A percentile compares a stretch with the other conserved stretches of the same genome.
These are phyloP conservation scores for Pisolithus orientalis DNA, from an alignment of 768 basidiomycete genomes.

Conservation along the genomic window DNA sequence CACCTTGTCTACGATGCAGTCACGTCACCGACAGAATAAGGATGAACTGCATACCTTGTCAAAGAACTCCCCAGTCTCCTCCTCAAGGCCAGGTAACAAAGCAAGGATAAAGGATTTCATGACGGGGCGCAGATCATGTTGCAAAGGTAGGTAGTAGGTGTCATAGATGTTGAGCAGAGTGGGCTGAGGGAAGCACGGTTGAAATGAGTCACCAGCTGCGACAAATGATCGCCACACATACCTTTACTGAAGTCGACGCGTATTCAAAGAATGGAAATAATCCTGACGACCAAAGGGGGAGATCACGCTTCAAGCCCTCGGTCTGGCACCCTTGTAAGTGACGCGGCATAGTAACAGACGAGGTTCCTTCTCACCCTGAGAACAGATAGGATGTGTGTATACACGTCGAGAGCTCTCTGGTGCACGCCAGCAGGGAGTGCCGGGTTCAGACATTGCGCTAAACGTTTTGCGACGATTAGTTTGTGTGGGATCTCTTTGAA, in stretches of 20 bases:
- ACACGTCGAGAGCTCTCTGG: constrained; percentile 93
- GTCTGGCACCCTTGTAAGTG: constrained; percentile 39
- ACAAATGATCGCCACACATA: constrained; percentile 24
- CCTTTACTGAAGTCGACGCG: constrained; percentile 97
- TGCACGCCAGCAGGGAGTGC: constrained; percentile 95
- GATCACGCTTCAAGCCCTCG: constrained; percentile 81
- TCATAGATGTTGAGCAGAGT: constrained; percentile 89
- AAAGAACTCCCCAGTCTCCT: constrained; percentile 96
- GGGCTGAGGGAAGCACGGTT: constrained; percentile 43
- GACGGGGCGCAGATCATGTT: constrained; percentile 72
- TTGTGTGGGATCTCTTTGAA: constrained; percentile 97
- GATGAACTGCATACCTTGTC: constrained; percentile 53
- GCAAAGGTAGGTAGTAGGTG: constrained; percentile 84
- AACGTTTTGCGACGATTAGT: constrained; percentile 87
- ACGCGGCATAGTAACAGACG: not conserved
- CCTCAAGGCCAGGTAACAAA: constrained; percentile 90
- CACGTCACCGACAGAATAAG: not conserved
- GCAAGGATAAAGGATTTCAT: constrained; percentile 95
- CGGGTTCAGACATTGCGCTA: constrained; percentile 97
- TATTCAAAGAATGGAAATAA: constrained; percentile 99
- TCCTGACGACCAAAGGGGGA: constrained; percentile 91
- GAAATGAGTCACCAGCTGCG: not conserved
- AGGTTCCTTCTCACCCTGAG: constrained; percentile 62
- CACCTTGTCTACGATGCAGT: constrained; percentile 44
- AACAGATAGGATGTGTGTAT: constrained; percentile 84